Evolutionary conservation across 2,329 filamentous ascomycete genomes (phyloP).

Genomic region (Aureobasidium sp.): DNA sequence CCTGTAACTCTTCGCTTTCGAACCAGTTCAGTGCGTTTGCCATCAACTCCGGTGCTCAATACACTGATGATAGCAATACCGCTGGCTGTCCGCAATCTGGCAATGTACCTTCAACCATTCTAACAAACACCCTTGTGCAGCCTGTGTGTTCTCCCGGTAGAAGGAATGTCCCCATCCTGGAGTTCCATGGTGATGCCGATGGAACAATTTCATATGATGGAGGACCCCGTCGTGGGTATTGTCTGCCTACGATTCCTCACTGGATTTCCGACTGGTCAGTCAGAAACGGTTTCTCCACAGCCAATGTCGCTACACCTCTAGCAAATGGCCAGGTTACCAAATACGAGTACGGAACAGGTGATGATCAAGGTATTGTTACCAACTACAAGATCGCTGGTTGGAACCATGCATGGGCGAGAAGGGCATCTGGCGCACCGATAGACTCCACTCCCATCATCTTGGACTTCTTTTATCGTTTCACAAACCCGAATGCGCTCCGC

Average conservation of each 20-base stretch:
- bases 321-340: constrained; percentile 20
- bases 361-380: constrained; percentile 25
- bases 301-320: constrained; percentile 21
- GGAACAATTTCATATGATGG: constrained; percentile 31
- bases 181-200: constrained; percentile 35
- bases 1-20: constrained; percentile 35
- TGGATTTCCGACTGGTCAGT: constrained; percentile 27
- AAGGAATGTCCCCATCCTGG: constrained; percentile 29
- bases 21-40: constrained; percentile 40
- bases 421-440: constrained; percentile 14
- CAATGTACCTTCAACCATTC: constrained; percentile 16
- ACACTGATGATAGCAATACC: constrained; percentile 21
- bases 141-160: constrained; percentile 16
- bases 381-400: constrained; percentile 32
- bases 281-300: constrained; percentile 23
- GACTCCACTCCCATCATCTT: constrained; percentile 20
- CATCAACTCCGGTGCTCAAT: constrained; percentile 37
- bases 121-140: constrained; percentile 18
- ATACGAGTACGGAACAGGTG: constrained; percentile 21
- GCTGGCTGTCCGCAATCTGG: constrained; percentile 15
- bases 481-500: neutral
- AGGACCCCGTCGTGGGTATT: constrained; percentile 6
- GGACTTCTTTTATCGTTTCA: constrained; percentile 19
- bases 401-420: constrained; percentile 33
- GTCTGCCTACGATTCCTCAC: constrained; percentile 1